Base-by-base conservation (phyloP, 306 rosid species). In the Cucurbita argyrosperma region DNA sequence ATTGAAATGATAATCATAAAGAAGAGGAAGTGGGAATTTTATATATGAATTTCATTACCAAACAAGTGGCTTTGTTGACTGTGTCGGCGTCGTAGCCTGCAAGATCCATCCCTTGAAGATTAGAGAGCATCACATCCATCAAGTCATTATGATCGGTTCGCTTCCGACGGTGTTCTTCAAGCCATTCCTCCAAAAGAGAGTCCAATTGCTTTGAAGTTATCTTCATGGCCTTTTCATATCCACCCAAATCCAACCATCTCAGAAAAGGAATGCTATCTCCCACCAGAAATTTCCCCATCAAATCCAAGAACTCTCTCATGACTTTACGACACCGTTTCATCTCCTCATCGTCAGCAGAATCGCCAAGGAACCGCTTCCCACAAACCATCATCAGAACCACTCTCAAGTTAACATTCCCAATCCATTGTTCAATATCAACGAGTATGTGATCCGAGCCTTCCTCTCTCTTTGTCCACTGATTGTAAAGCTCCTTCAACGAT, bases 181-280 rank as follows among this genome's bases (percentile, higher is more conserved):
- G 61, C 89, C 85, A 88, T 6, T 21, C 51, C 79, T 62, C 51
- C 19, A 77, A 4, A 6, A 79, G 6, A 5, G 5, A 7, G 16
- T 85, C 91, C 52, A 86, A 56, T 38, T 84, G 86, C 0, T n/a
- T 50, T 2, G 72, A 80, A 2, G 18, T 50, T 14, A 50, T 38
- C 14, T 57, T 84, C 61, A 60, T 84, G 82, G 83, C 84, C 2
- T 64, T 73, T 78, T 78, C 84, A 38, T 86, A 67, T 9, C 93
- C 93, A 3, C 88, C 92, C 11, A 84, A 39, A 78, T 88, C 92
- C 58, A 86, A 10, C 84, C 87, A 86, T 12, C 78, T 67, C 9
- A 86, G 76, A 19, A 26, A 78, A 0, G 90, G 90, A 19, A 88
- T 55, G 3, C 75, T 75, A 26, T 86, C 92, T 1, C 82, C 83